Base-by-base conservation (phyloP, 768 basidiomycete species). In the Lentinula edodes region DNA sequence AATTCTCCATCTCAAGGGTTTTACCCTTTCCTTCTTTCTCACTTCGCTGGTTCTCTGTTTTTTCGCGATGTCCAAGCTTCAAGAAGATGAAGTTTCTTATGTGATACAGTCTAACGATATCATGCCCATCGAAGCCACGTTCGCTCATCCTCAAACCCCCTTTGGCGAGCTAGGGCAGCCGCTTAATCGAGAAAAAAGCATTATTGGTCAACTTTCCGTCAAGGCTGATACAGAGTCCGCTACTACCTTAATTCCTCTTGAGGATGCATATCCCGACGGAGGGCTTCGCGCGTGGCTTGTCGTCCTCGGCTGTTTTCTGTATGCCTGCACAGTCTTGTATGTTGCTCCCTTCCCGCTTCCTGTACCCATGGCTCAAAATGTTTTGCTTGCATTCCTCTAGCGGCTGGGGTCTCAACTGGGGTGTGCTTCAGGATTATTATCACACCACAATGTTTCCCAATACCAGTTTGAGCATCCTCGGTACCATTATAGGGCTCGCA, bases 401-500 rank as follows among this genome's bases (percentile, higher is more conserved):
- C 63, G 65, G 62, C 6, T 66, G 61, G 59, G 62, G 66, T 6
- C 48, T 72, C 63, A 68, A 68, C 16, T 74, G 71, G 71, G 72
- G 72, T 34, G 70, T 74, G 1, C 68, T 72, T 0, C 69, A 74
- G 42, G 72, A 71, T 59, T 74, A 69, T 61, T 72, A 71, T 58
- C 68, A 70, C 60, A 58, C 67, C 28, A 65, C 65, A n/a, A 66
- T 61, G 61, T 61, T 61, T 55, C 61, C 61, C 20, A 50, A 42
- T 34, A 61, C 61, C 16, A 43, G 43, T n/a, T 34, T 61, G 15
- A 56, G 52, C 46, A 41, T 61, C 1, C 42, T 61, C 9, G 18
- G 28, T 5, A 54, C 45, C 8, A 52, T 48, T 9, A 12, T 45
- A 1, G 61, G 61, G 20, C 28, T 61, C 7, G n/a, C 42, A 12